Conservation (phyloP, 2,329 filamentous ascomycete genomes). For the Talaromyces sp. region DNA sequence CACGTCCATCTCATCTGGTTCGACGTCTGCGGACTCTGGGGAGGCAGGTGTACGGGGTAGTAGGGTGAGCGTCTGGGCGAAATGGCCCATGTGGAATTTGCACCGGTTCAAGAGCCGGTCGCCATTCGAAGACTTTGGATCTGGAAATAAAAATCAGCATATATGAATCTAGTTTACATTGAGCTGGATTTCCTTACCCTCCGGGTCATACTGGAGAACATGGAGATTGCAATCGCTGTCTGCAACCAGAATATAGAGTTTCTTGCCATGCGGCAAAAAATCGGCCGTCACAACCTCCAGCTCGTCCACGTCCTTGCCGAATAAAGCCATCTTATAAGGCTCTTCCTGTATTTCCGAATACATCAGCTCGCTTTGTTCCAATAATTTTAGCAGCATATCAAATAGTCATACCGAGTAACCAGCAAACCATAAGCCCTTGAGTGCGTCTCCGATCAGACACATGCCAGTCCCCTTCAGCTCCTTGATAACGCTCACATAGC, state of each 20-base stretch:
- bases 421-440: conserved; percentile 93
- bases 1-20: conserved; percentile 34
- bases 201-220: conserved; percentile 88
- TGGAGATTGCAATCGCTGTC: conserved; percentile 85
- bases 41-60: conserved; percentile 61
- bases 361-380: background rate
- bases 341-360: conserved; percentile 57
- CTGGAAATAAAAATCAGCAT: conserved; percentile 39
- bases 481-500: conserved; percentile 81
- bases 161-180: background rate
- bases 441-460: conserved; percentile 79
- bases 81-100: conserved; percentile 81
- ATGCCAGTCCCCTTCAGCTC: conserved; percentile 78
- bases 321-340: conserved; percentile 89
- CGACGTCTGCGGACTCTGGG: conserved; percentile 26
- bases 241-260: conserved; percentile 74
- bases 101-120: conserved; percentile 80
- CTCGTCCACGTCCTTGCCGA: conserved; percentile 76
- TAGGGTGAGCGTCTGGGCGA: conserved; percentile 68
- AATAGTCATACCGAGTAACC: conserved; percentile 65
- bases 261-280: conserved; percentile 78
- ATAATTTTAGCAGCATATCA: background rate
- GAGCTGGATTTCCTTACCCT: conserved; percentile 56
- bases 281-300: conserved; percentile 78
- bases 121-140: conserved; percentile 88